Evolutionary conservation across 1,139 yeast genomes (phyloP).

Genomic region (Saccharomycopsis hybrid): DNA sequence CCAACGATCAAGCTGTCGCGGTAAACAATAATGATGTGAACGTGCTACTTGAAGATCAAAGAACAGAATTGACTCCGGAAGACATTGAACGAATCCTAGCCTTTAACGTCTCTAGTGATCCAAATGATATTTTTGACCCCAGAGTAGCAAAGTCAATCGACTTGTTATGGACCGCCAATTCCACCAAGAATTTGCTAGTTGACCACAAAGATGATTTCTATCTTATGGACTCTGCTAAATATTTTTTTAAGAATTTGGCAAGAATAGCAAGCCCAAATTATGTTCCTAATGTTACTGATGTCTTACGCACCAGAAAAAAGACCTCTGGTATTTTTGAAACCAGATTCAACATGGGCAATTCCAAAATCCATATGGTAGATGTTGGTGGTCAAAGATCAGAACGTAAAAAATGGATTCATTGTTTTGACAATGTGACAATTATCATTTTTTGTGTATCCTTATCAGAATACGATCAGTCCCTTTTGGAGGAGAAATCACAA

Average conservation of each 20-base stretch:
- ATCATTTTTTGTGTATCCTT: slow-evolving; percentile 87
- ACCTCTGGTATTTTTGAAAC: slow-evolving; percentile 90
- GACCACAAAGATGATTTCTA: slow-evolving; percentile 70
- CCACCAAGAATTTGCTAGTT: slow-evolving; percentile 50
- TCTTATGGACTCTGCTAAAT: slow-evolving; percentile 79
- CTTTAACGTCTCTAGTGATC: slow-evolving; percentile 44
- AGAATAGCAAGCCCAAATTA: slow-evolving; percentile 58
- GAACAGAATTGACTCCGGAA: slow-evolving; percentile 22
- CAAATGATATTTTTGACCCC: slow-evolving; percentile 40
- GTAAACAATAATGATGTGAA: slow-evolving; percentile 17
- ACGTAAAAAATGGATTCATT: slow-evolving; percentile 92
- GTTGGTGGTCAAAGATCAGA: slow-evolving; percentile 95
- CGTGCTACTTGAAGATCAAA: too few species aligned
- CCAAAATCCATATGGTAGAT: slow-evolving; percentile 76
- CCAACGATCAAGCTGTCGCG: slow-evolving; percentile 1
- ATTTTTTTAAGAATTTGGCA: slow-evolving; percentile 63
- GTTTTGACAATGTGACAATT: slow-evolving; percentile 86
- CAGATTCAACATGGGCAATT: slow-evolving; percentile 67
- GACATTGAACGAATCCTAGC: slow-evolving; percentile 45
- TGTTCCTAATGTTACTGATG: slow-evolving; percentile 69
- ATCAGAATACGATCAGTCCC: slow-evolving; percentile 83
- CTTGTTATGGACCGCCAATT: slow-evolving; percentile 45
- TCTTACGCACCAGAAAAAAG: slow-evolving; percentile 81
- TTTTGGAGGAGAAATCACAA: slow-evolving; percentile 72
- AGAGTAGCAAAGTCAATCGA: slow-evolving; percentile 32